Evolutionary conservation across 495 filamentous ascomycete genomes (phyloP).

Genomic region (Podospora sp.): DNA sequence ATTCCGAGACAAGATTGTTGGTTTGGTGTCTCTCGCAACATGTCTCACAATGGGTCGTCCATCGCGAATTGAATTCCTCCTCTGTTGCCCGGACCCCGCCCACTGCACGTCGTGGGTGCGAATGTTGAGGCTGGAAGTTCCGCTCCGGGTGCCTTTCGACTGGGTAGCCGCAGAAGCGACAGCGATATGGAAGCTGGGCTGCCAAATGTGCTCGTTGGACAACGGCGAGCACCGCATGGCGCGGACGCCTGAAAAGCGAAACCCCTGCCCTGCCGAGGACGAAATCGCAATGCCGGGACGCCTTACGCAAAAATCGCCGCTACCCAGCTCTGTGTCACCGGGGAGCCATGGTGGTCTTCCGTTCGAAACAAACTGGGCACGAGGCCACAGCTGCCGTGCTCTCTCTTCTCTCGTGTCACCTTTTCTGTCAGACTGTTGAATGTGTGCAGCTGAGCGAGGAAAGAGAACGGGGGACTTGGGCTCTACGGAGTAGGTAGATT

Average conservation of each 20-base stretch:
- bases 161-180: background rate
- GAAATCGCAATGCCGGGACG: slow-evolving; percentile 7
- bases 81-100: background rate
- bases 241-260: slow-evolving; percentile 7
- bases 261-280: background rate
- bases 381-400: background rate
- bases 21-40: background rate
- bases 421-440: background rate
- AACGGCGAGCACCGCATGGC: background rate
- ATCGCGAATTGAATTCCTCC: background rate
- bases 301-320: slow-evolving; percentile 5
- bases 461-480: background rate
- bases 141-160: background rate
- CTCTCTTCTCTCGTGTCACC: background rate
- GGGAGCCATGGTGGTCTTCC: background rate
- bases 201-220: background rate
- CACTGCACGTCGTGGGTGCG: background rate
- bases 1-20: background rate
- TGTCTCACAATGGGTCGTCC: background rate
- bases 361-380: background rate
- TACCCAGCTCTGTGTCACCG: slow-evolving; percentile 10
- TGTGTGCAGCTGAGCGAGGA: background rate
- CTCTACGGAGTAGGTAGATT: background rate
- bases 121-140: background rate
- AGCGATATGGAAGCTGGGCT: background rate